Evolutionary conservation across 2,329 filamentous ascomycete genomes (phyloP).

Genomic region (Trichoderma breve): DNA sequence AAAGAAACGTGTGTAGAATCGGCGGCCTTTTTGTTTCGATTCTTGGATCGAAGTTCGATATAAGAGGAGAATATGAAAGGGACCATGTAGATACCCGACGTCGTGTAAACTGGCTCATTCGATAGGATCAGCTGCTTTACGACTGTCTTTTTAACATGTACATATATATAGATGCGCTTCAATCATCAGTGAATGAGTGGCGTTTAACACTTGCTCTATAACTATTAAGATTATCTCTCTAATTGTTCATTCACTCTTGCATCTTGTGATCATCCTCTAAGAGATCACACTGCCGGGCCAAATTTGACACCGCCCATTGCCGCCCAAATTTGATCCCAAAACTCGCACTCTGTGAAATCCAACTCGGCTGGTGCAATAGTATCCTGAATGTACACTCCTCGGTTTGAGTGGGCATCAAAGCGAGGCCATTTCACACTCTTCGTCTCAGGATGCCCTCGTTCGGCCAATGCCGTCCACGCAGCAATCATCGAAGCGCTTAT

Average conservation of each 20-base stretch:
- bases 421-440: background rate
- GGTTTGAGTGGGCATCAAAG: background rate
- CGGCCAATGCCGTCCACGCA: background rate
- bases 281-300: background rate
- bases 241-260: background rate
- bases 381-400: background rate
- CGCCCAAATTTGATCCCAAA: background rate
- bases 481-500: background rate
- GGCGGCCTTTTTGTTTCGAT: background rate
- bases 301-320: background rate
- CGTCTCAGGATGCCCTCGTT: background rate
- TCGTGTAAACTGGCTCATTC: background rate
- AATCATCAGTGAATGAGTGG: background rate
- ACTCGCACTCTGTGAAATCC: background rate
- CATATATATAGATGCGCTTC: background rate
- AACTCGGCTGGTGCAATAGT: background rate
- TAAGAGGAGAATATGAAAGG: background rate
- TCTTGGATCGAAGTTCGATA: background rate
- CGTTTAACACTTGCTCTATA: background rate
- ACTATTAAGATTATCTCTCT: background rate
- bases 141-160: background rate
- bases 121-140: background rate
- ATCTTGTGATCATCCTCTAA: background rate
- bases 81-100: conserved; percentile 14
- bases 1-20: background rate